Conservation (phyloP, 768 basidiomycete species). For the Collybia nuda region DNA sequence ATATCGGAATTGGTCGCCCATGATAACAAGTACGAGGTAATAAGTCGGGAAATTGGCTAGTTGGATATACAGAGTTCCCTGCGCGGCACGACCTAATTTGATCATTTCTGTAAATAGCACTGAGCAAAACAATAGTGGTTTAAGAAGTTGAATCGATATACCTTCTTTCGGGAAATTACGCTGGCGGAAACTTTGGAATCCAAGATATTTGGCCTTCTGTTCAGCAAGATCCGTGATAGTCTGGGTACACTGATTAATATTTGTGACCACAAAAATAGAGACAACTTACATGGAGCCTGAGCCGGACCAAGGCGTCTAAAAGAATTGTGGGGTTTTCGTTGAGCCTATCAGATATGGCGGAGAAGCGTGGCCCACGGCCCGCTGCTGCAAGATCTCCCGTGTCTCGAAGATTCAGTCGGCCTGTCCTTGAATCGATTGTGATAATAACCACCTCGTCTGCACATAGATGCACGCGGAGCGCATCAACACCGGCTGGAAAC, state of each 20-base stretch:
- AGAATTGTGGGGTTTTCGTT: constrained; percentile 70
- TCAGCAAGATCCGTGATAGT: constrained; percentile 82
- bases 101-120: constrained; percentile 47
- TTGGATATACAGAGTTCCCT: constrained; percentile 72
- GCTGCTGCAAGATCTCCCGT: constrained; percentile 79
- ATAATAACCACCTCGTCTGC: constrained; percentile 76
- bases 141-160: constrained; percentile 21
- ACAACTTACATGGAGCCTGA: constrained; percentile 62
- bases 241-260: constrained; percentile 36
- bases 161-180: constrained; percentile 71
- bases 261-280: neutral
- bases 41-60: constrained; percentile 75
- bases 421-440: constrained; percentile 78
- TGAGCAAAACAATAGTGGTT: neutral
- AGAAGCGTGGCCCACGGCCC: constrained; percentile 68
- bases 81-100: constrained; percentile 67
- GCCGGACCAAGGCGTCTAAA: constrained; percentile 50
- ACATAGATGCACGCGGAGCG: constrained; percentile 69
- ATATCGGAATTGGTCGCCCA: constrained; percentile 75
- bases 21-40: constrained; percentile 83
- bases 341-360: constrained; percentile 53
- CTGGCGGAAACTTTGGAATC: constrained; percentile 69
- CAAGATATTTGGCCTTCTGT: constrained; percentile 83
- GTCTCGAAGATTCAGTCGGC: constrained; percentile 75
- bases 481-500: constrained; percentile 48